Evolutionary conservation across 352 stramenopile species (phyloP).

Genomic region (Aphanomyces euteiches): DNA sequence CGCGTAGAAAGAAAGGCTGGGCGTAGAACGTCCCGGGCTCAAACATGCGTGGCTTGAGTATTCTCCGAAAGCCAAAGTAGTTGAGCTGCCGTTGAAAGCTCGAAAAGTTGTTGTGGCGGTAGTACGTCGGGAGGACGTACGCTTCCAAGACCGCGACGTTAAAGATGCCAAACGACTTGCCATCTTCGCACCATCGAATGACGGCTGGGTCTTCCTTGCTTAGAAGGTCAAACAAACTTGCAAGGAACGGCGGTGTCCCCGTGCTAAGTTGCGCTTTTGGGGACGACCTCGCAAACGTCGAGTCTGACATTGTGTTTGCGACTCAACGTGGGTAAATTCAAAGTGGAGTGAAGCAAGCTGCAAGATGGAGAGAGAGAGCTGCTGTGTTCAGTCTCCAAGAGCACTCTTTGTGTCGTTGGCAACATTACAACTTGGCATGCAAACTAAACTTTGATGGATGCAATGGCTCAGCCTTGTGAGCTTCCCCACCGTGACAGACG

Average conservation of each 20-base stretch:
- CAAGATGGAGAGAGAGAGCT: too few species aligned
- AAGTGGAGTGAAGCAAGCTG: too few species aligned
- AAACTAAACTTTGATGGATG: too few species aligned
- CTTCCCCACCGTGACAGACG: too few species aligned
- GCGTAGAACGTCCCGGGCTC: conserved; percentile 61
- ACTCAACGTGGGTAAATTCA: too few species aligned
- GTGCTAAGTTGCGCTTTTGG: not conserved
- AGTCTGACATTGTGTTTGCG: not conserved
- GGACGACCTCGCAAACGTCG: too few species aligned
- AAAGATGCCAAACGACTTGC: conserved; percentile 65
- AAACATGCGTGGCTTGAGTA: conserved; percentile 50
- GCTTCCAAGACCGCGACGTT: conserved; percentile 51
- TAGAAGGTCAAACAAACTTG: conserved; percentile 63
- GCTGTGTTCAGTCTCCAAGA: too few species aligned
- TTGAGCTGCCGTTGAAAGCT: conserved; percentile 74
- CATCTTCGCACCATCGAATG: conserved; percentile 59
- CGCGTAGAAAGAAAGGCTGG: conserved; percentile 57
- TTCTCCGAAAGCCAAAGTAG: conserved; percentile 81
- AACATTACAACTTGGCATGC: too few species aligned
- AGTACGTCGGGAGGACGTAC: conserved; percentile 63
- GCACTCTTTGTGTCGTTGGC: too few species aligned
- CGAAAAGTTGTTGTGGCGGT: conserved; percentile 76
- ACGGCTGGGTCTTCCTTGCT: conserved; percentile 48
- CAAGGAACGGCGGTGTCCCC: conserved; percentile 57
- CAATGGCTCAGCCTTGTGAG: too few species aligned